Conservation (phyloP, 2,329 filamentous ascomycete species). For the Penicillium sp. region DNA sequence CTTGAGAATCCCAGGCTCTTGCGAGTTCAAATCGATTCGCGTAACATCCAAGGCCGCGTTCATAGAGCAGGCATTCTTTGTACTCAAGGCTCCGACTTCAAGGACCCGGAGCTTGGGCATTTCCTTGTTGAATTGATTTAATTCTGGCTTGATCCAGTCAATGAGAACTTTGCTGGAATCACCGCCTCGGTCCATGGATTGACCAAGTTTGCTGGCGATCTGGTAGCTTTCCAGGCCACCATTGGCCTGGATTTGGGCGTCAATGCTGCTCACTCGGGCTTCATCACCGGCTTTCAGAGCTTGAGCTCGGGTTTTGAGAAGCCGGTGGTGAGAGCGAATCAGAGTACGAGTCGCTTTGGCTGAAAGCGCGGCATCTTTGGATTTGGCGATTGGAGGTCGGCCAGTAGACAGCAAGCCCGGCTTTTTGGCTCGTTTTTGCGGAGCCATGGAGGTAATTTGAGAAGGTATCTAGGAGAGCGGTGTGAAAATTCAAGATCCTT, state of each 20-base stretch:
- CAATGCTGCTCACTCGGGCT: constrained; percentile 45
- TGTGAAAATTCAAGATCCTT: background rate
- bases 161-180: constrained; percentile 63
- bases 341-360: constrained; percentile 60
- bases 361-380: constrained; percentile 49
- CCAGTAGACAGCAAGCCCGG: constrained; percentile 46
- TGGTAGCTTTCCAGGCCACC: constrained; percentile 64
- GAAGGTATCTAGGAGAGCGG: background rate
- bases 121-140: constrained; percentile 25
- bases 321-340: constrained; percentile 61
- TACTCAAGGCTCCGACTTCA: constrained; percentile 86
- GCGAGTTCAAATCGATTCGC: constrained; percentile 88
- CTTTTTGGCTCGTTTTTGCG: constrained; percentile 36
- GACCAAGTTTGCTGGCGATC: constrained; percentile 63
- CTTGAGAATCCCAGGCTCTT: constrained; percentile 73
- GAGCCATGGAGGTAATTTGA: constrained; percentile 24
- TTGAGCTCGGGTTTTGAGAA: constrained; percentile 58
- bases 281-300: constrained; percentile 52
- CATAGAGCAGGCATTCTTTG: constrained; percentile 78
- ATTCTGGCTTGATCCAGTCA: constrained; percentile 54
- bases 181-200: constrained; percentile 62
- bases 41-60: constrained; percentile 71
- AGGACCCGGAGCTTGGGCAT: constrained; percentile 64
- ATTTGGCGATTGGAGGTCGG: constrained; percentile 46
- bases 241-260: constrained; percentile 54